These are phyloP conservation scores for Aquilaria agallochum DNA, from an alignment of 441 rosid species.

Conservation along the genomic window DNA sequence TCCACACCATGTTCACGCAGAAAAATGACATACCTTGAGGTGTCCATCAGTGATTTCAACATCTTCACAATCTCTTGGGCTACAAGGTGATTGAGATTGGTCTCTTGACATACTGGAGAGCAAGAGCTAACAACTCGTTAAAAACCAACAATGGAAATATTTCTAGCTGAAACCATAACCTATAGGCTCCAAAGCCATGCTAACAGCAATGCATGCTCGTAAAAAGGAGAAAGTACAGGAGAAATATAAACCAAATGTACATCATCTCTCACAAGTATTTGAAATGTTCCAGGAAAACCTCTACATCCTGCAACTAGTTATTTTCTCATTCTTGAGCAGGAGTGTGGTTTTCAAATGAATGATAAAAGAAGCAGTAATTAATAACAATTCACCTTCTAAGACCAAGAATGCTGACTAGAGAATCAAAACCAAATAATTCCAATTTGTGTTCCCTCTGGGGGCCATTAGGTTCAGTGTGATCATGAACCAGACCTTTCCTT, in stretches of 20 bases:
- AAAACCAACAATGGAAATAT: too few relatives aligned
- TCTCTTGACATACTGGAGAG: conserved; percentile 91
- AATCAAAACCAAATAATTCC: conserved; percentile 98
- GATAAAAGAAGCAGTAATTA: too few relatives aligned
- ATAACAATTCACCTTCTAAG: conserved; percentile 61
- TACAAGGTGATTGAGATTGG: conserved; percentile 69
- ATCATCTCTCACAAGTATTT: too few relatives aligned
- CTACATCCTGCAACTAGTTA: too few relatives aligned
- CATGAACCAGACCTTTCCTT: conserved; percentile 38
- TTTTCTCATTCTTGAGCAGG: too few relatives aligned
- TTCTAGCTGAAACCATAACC: too few relatives aligned
- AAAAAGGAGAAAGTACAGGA: too few relatives aligned
- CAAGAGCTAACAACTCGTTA: conserved; percentile 8
- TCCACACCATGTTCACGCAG: background rate
- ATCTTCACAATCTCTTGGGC: conserved; percentile 88
- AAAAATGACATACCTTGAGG: conserved; percentile 43
- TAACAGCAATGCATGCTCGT: too few relatives aligned
- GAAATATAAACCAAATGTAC: too few relatives aligned
- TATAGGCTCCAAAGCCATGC: too few relatives aligned
- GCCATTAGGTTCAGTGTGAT: conserved; percentile 48
- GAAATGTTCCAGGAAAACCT: too few relatives aligned
- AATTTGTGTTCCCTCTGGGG: conserved; percentile 63
- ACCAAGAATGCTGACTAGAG: conserved; percentile 98
- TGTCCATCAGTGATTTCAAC: conserved; percentile 42
- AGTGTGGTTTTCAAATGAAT: too few relatives aligned